Base-by-base conservation (phyloP, 306 rosid genomes). In the Cucumis hystrix region DNA sequence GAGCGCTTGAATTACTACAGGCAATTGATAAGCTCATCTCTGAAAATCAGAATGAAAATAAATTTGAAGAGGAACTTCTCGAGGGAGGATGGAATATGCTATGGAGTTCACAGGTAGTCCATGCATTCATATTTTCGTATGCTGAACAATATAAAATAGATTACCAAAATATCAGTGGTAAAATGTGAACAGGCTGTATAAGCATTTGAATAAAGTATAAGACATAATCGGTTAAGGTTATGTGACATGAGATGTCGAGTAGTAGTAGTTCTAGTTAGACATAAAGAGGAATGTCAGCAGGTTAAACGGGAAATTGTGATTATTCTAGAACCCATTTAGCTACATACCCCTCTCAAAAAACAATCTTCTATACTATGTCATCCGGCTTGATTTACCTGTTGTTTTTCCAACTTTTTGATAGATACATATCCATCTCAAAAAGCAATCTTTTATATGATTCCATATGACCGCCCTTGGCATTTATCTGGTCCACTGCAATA, bases 21-120 rank as follows among this genome's bases (percentile, higher is more conserved):
- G 98, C 93, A 77, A 89, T 92, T 41, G 84, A 95, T 82, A 89
- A 89, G 83, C 77, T 95, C 16, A 67, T 90, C 82, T 88, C 89
- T 75, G 68, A 77, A 15, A 39, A 87, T 79, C 81, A 65, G 76
- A 83, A 80, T 12, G 56, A 14, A 18, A 80, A 79, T 45, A 80
- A 74, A 69, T 84, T 78, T 74, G 91, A 89, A 72, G 79, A 80
- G 25, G 92, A 90, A 79, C 89, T 92, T 73, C 82, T 84, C 61
- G 97, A 89, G 80, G 98, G 98, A 21, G 96, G 92, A 77, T 92
- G 98, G 97, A 83, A 83, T 79, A 87, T 95, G 97, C 43, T 89
- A 74, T 95, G 98, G 98, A 95, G 97, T 84, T 90, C 98, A 41
- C 98, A 95, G 97, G 98, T 95, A 85, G 81, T 37, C 64, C 39